A percentile compares a stretch with the other conserved stretches of the same genome.
phyloP scores from a whole-genome alignment of 2,329 filamentous ascomycete genomes.

The Talaromyces sp. region DNA sequence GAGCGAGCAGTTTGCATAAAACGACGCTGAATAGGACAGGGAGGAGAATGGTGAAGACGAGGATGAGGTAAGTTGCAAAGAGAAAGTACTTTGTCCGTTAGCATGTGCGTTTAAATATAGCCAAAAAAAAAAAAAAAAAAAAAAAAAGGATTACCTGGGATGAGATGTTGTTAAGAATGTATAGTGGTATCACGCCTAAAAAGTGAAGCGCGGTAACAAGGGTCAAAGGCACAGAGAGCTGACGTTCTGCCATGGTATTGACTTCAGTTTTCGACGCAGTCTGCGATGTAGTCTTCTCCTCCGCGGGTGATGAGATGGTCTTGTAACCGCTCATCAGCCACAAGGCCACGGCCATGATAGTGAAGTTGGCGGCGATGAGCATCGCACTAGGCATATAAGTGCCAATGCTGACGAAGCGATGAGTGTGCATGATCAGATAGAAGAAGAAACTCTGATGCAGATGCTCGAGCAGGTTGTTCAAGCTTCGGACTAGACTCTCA shows the following conservation, averaged over 20 bases:
- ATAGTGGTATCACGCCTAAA: conserved; percentile 73
- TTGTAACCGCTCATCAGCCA: conserved; percentile 78
- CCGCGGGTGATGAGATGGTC: conserved; percentile 13
- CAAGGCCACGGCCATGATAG: conserved; percentile 87
- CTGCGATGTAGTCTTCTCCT: conserved; percentile 12
- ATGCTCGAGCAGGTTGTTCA: conserved; percentile 96
- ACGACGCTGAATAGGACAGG: conserved; percentile 54
- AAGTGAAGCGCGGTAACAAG: conserved; percentile 70
- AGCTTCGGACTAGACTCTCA: conserved; percentile 83
- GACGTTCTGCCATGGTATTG: conserved; percentile 30
- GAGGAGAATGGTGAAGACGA: conserved; percentile 50
- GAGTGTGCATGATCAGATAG: conserved; percentile 85
- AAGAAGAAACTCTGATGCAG: conserved; percentile 99
- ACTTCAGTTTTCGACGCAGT: conserved; percentile 13
- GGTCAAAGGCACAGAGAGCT: conserved; percentile 52
- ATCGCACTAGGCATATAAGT: conserved; percentile 98
- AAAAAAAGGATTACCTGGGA: conserved; percentile 47
- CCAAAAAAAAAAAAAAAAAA: conserved; percentile 27
- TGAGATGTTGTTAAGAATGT: conserved; percentile 73
- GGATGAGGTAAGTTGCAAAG: conserved; percentile 55
- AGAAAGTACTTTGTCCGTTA: conserved; percentile 50
- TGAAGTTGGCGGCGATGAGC: conserved; percentile 90
- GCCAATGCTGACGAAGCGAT: conserved; percentile 94
- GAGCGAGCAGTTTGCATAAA: conserved; percentile 46
- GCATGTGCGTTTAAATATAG: neutral